These are phyloP conservation scores for Fusarium concolor DNA, from an alignment of 2,329 filamentous ascomycete species.

Conservation along the genomic window DNA sequence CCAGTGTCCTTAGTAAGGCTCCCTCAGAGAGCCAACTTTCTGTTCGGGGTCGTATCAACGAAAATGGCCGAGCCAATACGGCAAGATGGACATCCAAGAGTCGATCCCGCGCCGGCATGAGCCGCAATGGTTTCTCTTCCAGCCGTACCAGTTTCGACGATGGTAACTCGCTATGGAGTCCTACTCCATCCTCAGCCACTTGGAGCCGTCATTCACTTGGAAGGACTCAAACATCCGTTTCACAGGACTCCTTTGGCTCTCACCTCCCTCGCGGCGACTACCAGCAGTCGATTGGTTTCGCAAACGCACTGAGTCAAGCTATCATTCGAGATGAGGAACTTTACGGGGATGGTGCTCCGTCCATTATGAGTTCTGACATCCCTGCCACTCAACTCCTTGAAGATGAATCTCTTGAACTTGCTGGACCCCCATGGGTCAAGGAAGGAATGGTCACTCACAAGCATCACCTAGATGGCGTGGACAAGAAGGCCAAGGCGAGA, in stretches of 20 bases:
- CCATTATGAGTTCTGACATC: constrained; percentile 70
- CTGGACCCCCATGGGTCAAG: constrained; percentile 97
- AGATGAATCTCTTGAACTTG: constrained; percentile 90
- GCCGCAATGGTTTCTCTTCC: constrained; percentile 84
- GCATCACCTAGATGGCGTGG: constrained; percentile 89
- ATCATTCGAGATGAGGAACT: constrained; percentile 90
- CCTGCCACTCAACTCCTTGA: constrained; percentile 77
- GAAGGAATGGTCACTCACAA: constrained; percentile 97
- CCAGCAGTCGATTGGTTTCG: constrained; percentile 96
- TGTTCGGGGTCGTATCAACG: constrained; percentile 75
- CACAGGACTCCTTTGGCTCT: constrained; percentile 89
- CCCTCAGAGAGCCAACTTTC: constrained; percentile 84
- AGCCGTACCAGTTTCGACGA: constrained; percentile 96
- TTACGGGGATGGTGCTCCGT: constrained; percentile 60
- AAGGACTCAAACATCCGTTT: constrained; percentile 90
- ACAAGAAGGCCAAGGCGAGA: constrained; percentile 92
- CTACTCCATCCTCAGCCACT: constrained; percentile 84
- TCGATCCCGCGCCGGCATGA: constrained; percentile 79
- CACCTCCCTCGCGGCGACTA: constrained; percentile 82
- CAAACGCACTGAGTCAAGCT: constrained; percentile 94
- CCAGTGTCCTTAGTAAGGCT: constrained; percentile 92
- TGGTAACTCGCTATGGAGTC: constrained; percentile 89
- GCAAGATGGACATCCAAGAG: constrained; percentile 88
- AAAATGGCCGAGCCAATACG: constrained; percentile 64
- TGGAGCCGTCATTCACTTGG: constrained; percentile 96